Percentiles rank a stretch among this genome's conserved stretches.
Conservation (phyloP, 2,329 filamentous ascomycete genomes). For the Penicillium sp. region DNA sequence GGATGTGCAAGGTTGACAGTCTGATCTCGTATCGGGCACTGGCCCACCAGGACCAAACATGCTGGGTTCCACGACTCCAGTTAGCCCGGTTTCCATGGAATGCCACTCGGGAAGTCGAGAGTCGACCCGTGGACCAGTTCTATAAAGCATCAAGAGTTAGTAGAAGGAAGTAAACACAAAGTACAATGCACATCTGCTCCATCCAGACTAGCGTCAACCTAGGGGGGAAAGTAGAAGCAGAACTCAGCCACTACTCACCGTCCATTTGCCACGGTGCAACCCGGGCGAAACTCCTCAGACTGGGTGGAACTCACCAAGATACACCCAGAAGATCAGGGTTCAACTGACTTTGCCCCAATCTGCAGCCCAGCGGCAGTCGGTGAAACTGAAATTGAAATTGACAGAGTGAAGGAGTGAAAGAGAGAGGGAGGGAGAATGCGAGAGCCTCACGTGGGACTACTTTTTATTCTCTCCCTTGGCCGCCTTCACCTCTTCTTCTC, state of each 20-base stretch:
- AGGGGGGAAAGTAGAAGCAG: not conserved
- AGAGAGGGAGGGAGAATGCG: too few relatives aligned
- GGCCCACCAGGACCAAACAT: conserved; percentile 7
- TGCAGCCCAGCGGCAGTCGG: not conserved
- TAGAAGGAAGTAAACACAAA: not conserved
- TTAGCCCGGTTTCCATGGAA: conserved; percentile 9
- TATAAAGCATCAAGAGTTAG: not conserved
- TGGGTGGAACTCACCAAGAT: too few relatives aligned
- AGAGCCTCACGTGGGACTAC: conserved; percentile 25
- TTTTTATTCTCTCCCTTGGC: conserved; percentile 9
- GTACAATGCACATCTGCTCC: not conserved
- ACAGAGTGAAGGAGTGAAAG: too few relatives aligned
- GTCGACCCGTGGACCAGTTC: conserved; percentile 6
- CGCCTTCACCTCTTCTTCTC: conserved; percentile 9
- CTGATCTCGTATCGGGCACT: conserved; percentile 6
- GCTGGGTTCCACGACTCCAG: not conserved
- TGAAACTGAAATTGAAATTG: not conserved
- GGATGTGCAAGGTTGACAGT: not conserved
- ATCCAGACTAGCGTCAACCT: not conserved
- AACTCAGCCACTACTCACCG: conserved; percentile 20
- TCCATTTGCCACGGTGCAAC: conserved; percentile 21
- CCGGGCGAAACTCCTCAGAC: not conserved
- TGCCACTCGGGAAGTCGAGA: not conserved
- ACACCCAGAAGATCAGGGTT: not conserved
- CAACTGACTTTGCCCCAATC: not conserved